Evolutionary conservation across 305 asterid genomes (phyloP), one percentile per base, ranked within the genome.

Genomic region (Solanum chacoense): DNA sequence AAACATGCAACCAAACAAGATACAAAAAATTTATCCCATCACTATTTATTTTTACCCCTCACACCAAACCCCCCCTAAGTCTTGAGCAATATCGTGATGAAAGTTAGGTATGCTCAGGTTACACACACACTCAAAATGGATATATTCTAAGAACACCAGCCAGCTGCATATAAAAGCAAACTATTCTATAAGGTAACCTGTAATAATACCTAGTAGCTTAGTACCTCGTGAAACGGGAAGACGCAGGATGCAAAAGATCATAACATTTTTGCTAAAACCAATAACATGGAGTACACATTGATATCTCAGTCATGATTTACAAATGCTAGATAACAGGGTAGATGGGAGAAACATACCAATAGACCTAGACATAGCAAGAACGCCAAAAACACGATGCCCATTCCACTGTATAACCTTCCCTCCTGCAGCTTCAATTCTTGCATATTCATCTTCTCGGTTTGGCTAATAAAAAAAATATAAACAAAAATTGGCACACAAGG

Each of bases 331-430:
- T 84, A 84, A 22, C 14, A 84, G 9, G 87, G 45, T 84, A 84
- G 74, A 59, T 55, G 29, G 87, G 87, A 89, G 84, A 91, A 80
- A 88, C 95, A 79, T 94, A 97, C 99, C 99, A 26, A 96, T 95
- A 12, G 99, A 95, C 92, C 99, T 94, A 37, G 99, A 98, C 99
- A 96, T 98, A 38, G 98, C 99, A 88, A 98, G 98, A 90, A 98
- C 99, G 1, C 99, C 99, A 40, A 96, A 96, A 86, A 98, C 99
- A 50, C 98, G 98, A 92, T 94, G 98, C 24, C 99, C 99, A 86
- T 98, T 96, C 99, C 99, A 98, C 89, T 95, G 98, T 90, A 98
- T 98, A 12, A 98, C 99, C 95, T 95, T 96, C 89, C 99, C 99
- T 89, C 99, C 98, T 11, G 98, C 95, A 31, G 98, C 98, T 91